A percentile compares a stretch with the other conserved stretches of the same genome.
These are phyloP conservation scores for Sporodiniella umbellata DNA, from an alignment of 371 early-diverging fungal genomes.

Conservation along the genomic window DNA sequence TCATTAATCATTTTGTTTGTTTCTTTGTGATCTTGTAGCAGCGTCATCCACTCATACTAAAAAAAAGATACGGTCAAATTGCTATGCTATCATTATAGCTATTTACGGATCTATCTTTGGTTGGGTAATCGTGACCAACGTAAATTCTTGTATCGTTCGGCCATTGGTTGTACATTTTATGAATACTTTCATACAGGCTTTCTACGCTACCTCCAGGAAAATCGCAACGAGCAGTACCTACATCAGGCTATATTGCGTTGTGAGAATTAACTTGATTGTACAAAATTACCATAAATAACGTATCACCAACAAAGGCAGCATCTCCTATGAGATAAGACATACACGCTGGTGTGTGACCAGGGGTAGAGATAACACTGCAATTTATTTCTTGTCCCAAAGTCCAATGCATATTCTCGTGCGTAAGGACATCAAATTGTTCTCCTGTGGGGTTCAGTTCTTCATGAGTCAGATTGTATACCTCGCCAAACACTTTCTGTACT, in stretches of 20 bases:
- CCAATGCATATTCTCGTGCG: constrained; percentile 28
- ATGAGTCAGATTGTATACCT: constrained; percentile 28
- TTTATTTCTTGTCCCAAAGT: constrained; percentile 37
- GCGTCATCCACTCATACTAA: constrained; percentile 33
- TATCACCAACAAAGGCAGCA: constrained; percentile 48
- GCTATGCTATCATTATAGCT: background rate
- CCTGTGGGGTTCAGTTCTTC: constrained; percentile 24
- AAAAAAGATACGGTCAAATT: constrained; percentile 1
- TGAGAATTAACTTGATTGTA: background rate
- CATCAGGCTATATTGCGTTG: constrained; percentile 33
- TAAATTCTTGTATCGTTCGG: constrained; percentile 44
- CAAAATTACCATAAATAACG: constrained; percentile 42
- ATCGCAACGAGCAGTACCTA: constrained; percentile 50
- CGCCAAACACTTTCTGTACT: constrained; percentile 37
- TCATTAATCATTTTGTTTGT: constrained; percentile 38
- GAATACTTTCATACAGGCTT: constrained; percentile 37
- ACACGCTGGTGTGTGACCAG: constrained; percentile 50
- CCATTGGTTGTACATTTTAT: constrained; percentile 38
- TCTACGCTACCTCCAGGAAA: constrained; percentile 49
- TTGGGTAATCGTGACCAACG: constrained; percentile 49
- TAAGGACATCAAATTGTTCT: constrained; percentile 34
- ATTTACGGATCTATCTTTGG: constrained; percentile 30
- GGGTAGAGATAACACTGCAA: constrained; percentile 34
- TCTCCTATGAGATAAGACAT: constrained; percentile 44
- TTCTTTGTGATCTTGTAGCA: constrained; percentile 28